A percentile compares a stretch with the other conserved stretches of the same genome.
These are phyloP conservation scores for Naegleria fowleri DNA, from an alignment of 208 protist species.

Conservation along the genomic window DNA sequence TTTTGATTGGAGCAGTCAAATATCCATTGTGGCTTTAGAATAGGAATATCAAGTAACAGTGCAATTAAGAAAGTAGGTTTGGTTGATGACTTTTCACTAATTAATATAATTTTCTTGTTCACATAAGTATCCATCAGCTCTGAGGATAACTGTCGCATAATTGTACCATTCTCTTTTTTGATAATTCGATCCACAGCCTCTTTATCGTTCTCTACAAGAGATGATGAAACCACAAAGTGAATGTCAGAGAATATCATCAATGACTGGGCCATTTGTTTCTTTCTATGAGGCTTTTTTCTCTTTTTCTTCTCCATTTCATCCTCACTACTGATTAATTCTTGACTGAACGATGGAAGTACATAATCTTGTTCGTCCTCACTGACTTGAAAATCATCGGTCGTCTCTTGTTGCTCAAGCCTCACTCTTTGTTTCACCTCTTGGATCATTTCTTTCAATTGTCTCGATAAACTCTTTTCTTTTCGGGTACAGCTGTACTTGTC, in stretches of 20 bases:
- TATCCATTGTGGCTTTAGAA: not conserved
- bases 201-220: not conserved
- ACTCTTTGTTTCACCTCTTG: not conserved
- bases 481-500: too few species aligned
- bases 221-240: not conserved
- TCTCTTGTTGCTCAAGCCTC: not conserved
- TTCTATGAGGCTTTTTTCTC: not conserved
- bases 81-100: not conserved
- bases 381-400: not conserved
- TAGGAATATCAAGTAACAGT: not conserved
- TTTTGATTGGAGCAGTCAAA: not conserved
- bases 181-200: not conserved
- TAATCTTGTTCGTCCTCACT: not conserved
- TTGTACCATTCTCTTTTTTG: not conserved
- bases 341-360: not conserved
- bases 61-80: not conserved
- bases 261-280: too few species aligned
- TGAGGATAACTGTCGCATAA: not conserved
- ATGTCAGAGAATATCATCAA: not conserved
- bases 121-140: not conserved
- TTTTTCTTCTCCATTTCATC: not conserved
- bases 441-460: not conserved
- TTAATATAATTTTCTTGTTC: not conserved
- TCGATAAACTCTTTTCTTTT: not conserved
- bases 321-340: not conserved